Conservation (phyloP, 1,284 basidiomycete genomes). For the Sphaerobolus stellatus region DNA sequence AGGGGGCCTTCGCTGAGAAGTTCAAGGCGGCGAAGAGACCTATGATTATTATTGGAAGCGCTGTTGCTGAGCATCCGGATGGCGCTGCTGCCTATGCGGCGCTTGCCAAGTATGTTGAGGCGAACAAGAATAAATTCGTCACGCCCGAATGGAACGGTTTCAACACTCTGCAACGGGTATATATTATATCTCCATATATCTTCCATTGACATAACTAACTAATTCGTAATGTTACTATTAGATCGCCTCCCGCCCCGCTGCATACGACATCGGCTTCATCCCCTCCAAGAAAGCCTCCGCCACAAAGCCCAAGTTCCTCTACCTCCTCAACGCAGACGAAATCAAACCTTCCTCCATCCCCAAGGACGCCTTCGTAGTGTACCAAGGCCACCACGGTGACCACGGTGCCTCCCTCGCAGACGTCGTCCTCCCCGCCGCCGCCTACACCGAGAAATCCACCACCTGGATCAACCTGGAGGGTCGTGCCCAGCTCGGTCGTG, state of each 20-base stretch:
- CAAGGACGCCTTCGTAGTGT: conserved; percentile 93
- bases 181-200: neutral
- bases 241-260: conserved; percentile 89
- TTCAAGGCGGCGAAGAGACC: conserved; percentile 93
- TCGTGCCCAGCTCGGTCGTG: conserved; percentile 85
- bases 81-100: conserved; percentile 79
- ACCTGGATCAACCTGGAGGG: conserved; percentile 99
- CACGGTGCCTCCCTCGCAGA: conserved; percentile 95
- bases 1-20: conserved; percentile 78
- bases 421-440: conserved; percentile 89
- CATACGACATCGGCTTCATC: conserved; percentile 93
- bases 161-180: conserved; percentile 87
- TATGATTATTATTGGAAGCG: conserved; percentile 91
- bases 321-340: conserved; percentile 96
- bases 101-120: conserved; percentile 79
- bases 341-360: conserved; percentile 91
- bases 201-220: conserved; percentile 1
- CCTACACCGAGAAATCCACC: conserved; percentile 94
- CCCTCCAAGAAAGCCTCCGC: conserved; percentile 76
- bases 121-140: conserved; percentile 73
- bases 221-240: conserved; percentile 32
- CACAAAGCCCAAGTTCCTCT: conserved; percentile 91
- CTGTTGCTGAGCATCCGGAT: conserved; percentile 84
- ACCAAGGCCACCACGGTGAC: conserved; percentile 99
- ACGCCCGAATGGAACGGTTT: conserved; percentile 96